Base-by-base conservation (phyloP, 2,329 filamentous ascomycete genomes). In the Ophiostoma piceae region DNA sequence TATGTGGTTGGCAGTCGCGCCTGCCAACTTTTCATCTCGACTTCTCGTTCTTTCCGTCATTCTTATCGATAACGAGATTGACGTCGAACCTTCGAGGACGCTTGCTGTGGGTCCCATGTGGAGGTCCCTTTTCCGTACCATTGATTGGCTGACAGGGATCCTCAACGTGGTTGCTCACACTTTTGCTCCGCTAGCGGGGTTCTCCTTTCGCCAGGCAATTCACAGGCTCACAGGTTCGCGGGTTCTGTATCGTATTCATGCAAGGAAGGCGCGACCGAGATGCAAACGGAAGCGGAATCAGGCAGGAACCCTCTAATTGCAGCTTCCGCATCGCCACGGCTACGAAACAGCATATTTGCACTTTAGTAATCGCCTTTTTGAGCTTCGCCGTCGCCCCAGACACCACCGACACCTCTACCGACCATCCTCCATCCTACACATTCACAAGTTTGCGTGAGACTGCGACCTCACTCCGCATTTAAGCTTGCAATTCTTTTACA, bases 161-260 rank as follows among this genome's bases (percentile, higher is more conserved):
- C 22, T 12, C 16, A 26, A 26, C 22, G 51, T 65, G 32, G 29
- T n/a, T n/a, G 35, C 65, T 16, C 35, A 32, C 22, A 32, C n/a
- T 41, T 41, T 32, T 66, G 39, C 65, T 66, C 37, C 65, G 65
- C 65, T 66, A 66, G 65, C 65, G 65, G 65, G 65, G 65, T 66
- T 47, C 19, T 32, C 32, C 14, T 9, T 8, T 37, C 62, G 39
- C 14, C 6, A 64, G 60, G 60, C 32, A 64, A 19, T 29, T 26
- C n/a, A 26, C 3, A 57, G 51, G 51, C 51, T 57, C 51, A 60
- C 51, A 57, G 51, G n/a, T 9, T 57, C 51, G 22, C 26, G 57
- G 57, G 54, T 32, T 32, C 54, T 60, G n/a, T 60, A 60, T 47
- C 43, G 16, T 47, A 16, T 43, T 43, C 12, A 43, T 60, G 62